Evolutionary conservation across 495 filamentous ascomycete genomes (phyloP).

Genomic region (Cercophora newfieldiana): DNA sequence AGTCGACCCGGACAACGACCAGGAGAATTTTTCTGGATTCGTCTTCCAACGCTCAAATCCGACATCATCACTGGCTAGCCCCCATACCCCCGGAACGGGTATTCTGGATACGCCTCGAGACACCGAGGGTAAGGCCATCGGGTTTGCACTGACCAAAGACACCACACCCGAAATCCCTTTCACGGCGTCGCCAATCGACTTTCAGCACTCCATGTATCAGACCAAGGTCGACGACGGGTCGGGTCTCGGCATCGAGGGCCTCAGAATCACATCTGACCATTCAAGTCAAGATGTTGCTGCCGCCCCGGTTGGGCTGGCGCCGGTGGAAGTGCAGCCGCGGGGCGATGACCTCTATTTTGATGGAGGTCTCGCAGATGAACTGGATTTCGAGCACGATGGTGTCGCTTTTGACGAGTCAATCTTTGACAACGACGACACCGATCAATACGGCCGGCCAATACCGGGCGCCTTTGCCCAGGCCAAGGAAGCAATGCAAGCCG

Average conservation of each 20-base stretch:
- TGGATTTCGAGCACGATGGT: slow-evolving; percentile 50
- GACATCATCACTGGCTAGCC: slow-evolving; percentile 48
- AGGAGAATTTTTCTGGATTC: slow-evolving; percentile 56
- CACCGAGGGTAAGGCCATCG: slow-evolving; percentile 48
- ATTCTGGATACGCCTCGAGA: slow-evolving; percentile 56
- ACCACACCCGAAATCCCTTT: slow-evolving; percentile 26
- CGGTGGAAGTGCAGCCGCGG: slow-evolving; percentile 23
- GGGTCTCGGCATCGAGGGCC: slow-evolving; percentile 39
- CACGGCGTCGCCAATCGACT: slow-evolving; percentile 20
- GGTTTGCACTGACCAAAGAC: slow-evolving; percentile 51
- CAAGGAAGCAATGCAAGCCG: slow-evolving; percentile 37
- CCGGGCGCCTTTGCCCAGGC: slow-evolving; percentile 49
- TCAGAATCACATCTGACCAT: not conserved
- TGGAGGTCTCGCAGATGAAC: slow-evolving; percentile 63
- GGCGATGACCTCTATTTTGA: slow-evolving; percentile 83
- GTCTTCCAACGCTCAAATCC: slow-evolving; percentile 53
- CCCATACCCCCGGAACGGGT: slow-evolving; percentile 39
- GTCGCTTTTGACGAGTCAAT: slow-evolving; percentile 74
- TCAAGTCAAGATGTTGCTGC: slow-evolving; percentile 13
- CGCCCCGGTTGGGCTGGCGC: slow-evolving; percentile 26
- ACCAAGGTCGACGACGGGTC: slow-evolving; percentile 23
- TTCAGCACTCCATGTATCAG: not conserved
- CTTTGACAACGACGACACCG: slow-evolving; percentile 67
- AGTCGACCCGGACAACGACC: slow-evolving; percentile 48
- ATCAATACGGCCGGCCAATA: slow-evolving; percentile 55